Evolutionary conservation across 768 basidiomycete species (phyloP), one percentile per base, ranked within the genome.

Genomic region (Zangia roseola): DNA sequence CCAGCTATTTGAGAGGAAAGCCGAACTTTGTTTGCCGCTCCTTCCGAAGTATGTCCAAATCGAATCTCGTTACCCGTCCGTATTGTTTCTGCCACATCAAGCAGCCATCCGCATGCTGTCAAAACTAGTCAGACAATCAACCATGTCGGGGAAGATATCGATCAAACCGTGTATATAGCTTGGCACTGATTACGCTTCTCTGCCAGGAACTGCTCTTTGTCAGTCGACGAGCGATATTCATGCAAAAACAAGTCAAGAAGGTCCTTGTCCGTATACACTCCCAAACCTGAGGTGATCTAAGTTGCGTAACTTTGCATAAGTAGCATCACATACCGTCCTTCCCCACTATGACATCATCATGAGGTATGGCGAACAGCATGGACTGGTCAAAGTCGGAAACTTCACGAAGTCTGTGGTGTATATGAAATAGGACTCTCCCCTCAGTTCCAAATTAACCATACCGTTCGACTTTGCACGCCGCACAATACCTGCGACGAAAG

Each of bases 401-500:
- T 38, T 13, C 1, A 13, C 35, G 30, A 12, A 52, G 38, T 21
- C 55, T 57, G 9, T 28, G 14, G 31, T 4, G 24, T 21, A 3
- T n/a, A 19, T 52, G 8, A 56, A 41, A 2, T 7, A 17, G 4
- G 26, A 12, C n/a, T 17, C 10, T 12, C 2, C 31, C 9, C 5
- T 9, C 6, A 26, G 19, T 16, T 10, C n/a, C 2, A 31, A 8
- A 7, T n/a, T n/a, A 37, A 33, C 21, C 35, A n/a, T 34, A 44
- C 57, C 45, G 34, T 40, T 13, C 19, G 2, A 2, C 4, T 17
- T 33, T 53, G 33, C 56, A 58, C 4, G 21, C 23, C 12, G 13
- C n/a, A 38, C 47, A 55, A 21, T 51, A 55, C 16, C 57, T 55
- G 7, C 40, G 53, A 2, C 57, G 57, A 10, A 59, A 33, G 4